phyloP scores from a whole-genome alignment of 1,139 yeast genomes.

The Kodamaea plutei region DNA sequence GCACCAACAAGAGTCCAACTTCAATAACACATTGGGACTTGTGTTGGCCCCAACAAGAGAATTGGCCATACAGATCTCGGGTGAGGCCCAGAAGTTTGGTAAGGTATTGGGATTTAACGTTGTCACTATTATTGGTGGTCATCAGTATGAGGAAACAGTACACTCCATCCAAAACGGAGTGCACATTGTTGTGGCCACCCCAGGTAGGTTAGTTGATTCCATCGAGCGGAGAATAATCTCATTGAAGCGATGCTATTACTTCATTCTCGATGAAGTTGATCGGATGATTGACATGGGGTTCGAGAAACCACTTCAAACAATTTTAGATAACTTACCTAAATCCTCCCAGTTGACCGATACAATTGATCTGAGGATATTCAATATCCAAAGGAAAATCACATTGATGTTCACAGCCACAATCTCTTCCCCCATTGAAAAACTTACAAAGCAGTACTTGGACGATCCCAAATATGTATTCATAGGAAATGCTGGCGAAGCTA shows the following conservation, averaged over 20 bases:
- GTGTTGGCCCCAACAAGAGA: conserved; percentile 92
- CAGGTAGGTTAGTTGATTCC: conserved; percentile 83
- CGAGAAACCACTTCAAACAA: conserved; percentile 67
- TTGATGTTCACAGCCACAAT: conserved; percentile 95
- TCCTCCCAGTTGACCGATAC: conserved; percentile 19
- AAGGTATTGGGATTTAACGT: conserved; percentile 41
- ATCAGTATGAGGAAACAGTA: conserved; percentile 71
- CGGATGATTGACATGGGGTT: conserved; percentile 94
- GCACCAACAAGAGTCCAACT: conserved; percentile 26
- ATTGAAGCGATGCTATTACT: conserved; percentile 58
- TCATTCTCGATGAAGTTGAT: conserved; percentile 91
- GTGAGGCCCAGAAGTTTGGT: conserved; percentile 56
- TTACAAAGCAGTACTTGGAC: conserved; percentile 58
- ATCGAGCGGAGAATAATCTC: conserved; percentile 62
- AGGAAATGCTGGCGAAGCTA: conserved; percentile 62
- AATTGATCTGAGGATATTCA: conserved; percentile 26
- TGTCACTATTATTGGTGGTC: conserved; percentile 86
- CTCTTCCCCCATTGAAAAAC: conserved; percentile 65
- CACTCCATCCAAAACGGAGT: conserved; percentile 60
- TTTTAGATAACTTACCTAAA: conserved; percentile 48
- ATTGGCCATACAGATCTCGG: conserved; percentile 79
- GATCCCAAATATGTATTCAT: conserved; percentile 64
- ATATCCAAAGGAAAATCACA: conserved; percentile 38
- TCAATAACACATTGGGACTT: conserved; percentile 49
- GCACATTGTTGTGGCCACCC: conserved; percentile 87